Conservation (phyloP, 345 rosid species). For the Limnanthes douglasii region DNA sequence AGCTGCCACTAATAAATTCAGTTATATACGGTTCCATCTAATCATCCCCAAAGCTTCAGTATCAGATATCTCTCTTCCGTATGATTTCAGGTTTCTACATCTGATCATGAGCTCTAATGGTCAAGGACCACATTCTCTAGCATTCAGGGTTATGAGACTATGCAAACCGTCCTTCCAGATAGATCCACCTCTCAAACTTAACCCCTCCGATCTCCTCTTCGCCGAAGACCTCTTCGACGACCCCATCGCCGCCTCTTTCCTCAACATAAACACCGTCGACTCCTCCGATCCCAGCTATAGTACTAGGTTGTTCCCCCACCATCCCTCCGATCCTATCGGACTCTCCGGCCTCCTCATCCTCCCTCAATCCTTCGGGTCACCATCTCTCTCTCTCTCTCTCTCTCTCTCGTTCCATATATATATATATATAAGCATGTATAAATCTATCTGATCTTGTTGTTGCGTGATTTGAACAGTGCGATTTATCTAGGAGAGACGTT, state of each 20-base stretch:
- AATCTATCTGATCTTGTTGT: too few relatives aligned
- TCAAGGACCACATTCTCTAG: slow-evolving; percentile 53
- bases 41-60: too few relatives aligned
- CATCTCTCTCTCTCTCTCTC: slow-evolving; percentile 4
- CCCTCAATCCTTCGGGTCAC: slow-evolving; percentile 87
- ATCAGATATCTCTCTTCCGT: too few relatives aligned
- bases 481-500: slow-evolving; percentile 93
- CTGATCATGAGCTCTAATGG: too few relatives aligned
- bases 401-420: neutral
- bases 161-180: slow-evolving; percentile 61
- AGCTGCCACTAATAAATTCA: too few relatives aligned
- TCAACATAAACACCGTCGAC: slow-evolving; percentile 12
- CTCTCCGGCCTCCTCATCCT: slow-evolving; percentile 94
- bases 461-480: slow-evolving; percentile 27
- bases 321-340: slow-evolving; percentile 70
- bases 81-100: too few relatives aligned
- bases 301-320: slow-evolving; percentile 37
- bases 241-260: slow-evolving; percentile 35
- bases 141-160: slow-evolving; percentile 66
- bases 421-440: too few relatives aligned
- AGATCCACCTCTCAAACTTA: slow-evolving; percentile 42
- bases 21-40: too few relatives aligned
- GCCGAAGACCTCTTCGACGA: slow-evolving; percentile 68
- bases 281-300: slow-evolving; percentile 44
- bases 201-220: slow-evolving; percentile 51